Percentiles rank a stretch among this genome's conserved stretches.
phyloP scores from a whole-genome alignment of 225 moss, liverwort and hornwort genomes.

The Ulota crispa region DNA sequence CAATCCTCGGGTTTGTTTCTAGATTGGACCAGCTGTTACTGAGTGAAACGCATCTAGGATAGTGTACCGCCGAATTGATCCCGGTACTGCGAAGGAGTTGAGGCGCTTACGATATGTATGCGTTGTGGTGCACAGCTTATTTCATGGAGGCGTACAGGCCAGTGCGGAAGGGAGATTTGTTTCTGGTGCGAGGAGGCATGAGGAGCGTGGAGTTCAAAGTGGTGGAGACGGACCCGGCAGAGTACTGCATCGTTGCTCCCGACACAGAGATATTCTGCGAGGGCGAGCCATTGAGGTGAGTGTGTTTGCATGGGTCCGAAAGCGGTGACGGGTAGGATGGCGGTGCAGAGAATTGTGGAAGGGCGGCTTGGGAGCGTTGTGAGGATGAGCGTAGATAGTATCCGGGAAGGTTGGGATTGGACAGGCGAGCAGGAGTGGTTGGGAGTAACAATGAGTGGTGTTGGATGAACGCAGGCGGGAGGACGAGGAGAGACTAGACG shows the following conservation, averaged over 20 bases:
- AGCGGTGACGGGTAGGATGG: not conserved
- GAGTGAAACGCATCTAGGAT: not conserved
- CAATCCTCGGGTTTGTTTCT: not conserved
- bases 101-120: not conserved
- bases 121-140: conserved; percentile 63
- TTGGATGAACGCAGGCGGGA: conserved; percentile 52
- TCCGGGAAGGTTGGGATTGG: not conserved
- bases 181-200: conserved; percentile 61
- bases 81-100: too few relatives aligned
- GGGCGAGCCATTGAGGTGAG: conserved; percentile 77
- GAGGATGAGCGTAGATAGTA: accelerated
- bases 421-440: not conserved
- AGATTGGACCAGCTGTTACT: not conserved
- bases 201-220: conserved; percentile 41
- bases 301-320: not conserved
- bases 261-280: conserved; percentile 94
- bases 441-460: not conserved
- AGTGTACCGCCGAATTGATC: not conserved
- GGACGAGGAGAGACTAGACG: conserved; percentile 89
- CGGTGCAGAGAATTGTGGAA: not conserved
- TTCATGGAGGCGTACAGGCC: conserved; percentile 71
- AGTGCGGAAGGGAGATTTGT: conserved; percentile 71
- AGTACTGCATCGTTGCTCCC: conserved; percentile 96
- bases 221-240: conserved; percentile 38
- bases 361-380: not conserved